Percentiles rank a stretch among this genome's conserved stretches.
Conservation (phyloP, 2,329 filamentous ascomycete species). For the Hypoxylon sp. region DNA sequence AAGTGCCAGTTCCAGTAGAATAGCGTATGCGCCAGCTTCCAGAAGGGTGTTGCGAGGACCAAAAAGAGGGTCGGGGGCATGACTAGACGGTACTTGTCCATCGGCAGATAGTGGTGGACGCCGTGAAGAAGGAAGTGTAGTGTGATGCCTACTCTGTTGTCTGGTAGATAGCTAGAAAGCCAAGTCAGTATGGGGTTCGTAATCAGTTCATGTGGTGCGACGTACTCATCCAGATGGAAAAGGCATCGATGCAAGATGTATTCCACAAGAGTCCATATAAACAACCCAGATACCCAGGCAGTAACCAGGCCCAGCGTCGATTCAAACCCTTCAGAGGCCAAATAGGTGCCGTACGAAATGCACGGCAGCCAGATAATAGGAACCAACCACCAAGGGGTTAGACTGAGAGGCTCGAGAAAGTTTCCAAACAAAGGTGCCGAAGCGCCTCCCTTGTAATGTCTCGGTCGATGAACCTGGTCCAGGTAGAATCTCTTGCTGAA, state of each 20-base stretch:
- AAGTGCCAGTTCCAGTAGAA: constrained; percentile 90
- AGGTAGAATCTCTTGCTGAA: constrained; percentile 98
- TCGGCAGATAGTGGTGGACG: constrained; percentile 98
- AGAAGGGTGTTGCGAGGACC: constrained; percentile 88
- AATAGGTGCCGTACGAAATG: constrained; percentile 78
- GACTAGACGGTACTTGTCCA: constrained; percentile 97
- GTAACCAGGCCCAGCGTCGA: constrained; percentile 63
- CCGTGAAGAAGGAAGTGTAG: constrained; percentile 95
- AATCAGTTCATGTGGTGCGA: constrained; percentile 38
- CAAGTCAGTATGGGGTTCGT: constrained; percentile 47
- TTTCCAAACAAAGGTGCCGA: constrained; percentile 97
- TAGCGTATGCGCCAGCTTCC: constrained; percentile 86
- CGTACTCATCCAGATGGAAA: constrained; percentile 94
- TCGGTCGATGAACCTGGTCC: constrained; percentile 93
- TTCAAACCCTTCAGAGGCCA: constrained; percentile 74
- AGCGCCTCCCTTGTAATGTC: constrained; percentile 93
- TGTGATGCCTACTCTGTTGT: constrained; percentile 90
- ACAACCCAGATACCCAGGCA: constrained; percentile 80
- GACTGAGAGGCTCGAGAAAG: constrained; percentile 96
- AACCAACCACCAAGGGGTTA: constrained; percentile 95
- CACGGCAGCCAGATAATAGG: constrained; percentile 88
- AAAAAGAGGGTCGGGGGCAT: constrained; percentile 95
- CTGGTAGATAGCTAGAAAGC: constrained; percentile 80
- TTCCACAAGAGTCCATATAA: constrained; percentile 90
- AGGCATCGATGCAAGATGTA: constrained; percentile 90